phyloP scores from a whole-genome alignment of 169 alveolate species.

The Eimeria sp. region DNA sequence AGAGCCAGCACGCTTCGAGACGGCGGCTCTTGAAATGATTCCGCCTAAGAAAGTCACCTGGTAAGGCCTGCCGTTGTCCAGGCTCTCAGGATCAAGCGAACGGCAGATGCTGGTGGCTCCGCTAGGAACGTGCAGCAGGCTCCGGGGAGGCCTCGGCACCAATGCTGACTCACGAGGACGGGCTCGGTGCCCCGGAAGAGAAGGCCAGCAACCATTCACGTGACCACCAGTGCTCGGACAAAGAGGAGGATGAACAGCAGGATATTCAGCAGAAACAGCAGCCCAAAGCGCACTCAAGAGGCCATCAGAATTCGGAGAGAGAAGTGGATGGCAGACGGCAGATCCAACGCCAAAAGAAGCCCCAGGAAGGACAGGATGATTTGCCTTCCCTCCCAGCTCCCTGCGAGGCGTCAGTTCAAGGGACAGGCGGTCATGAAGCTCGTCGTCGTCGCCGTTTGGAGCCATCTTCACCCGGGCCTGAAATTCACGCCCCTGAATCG shows the following conservation, averaged over 20 bases:
- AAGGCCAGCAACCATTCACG: slow-evolving; percentile 3
- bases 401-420: slow-evolving; percentile 13
- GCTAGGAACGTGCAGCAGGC: slow-evolving; percentile 56
- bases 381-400: neutral
- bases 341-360: neutral
- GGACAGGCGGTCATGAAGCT: slow-evolving; percentile 10
- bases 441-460: slow-evolving; percentile 54
- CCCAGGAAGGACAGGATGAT: neutral
- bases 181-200: slow-evolving; percentile 61
- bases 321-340: neutral
- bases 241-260: neutral
- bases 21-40: slow-evolving; percentile 21
- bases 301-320: neutral
- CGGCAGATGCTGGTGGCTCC: slow-evolving; percentile 70
- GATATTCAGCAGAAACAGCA: neutral
- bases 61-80: slow-evolving; percentile 31
- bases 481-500: slow-evolving; percentile 37
- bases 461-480: slow-evolving; percentile 5
- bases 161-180: slow-evolving; percentile 74
- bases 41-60: neutral
- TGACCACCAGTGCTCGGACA: neutral
- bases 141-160: slow-evolving; percentile 76
- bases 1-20: slow-evolving; percentile 9
- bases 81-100: neutral
- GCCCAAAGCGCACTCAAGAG: neutral